A percentile compares a stretch with the other conserved stretches of the same genome.
phyloP scores from a whole-genome alignment of 495 filamentous ascomycete genomes.

The Aspergillus saccharolyticus region DNA sequence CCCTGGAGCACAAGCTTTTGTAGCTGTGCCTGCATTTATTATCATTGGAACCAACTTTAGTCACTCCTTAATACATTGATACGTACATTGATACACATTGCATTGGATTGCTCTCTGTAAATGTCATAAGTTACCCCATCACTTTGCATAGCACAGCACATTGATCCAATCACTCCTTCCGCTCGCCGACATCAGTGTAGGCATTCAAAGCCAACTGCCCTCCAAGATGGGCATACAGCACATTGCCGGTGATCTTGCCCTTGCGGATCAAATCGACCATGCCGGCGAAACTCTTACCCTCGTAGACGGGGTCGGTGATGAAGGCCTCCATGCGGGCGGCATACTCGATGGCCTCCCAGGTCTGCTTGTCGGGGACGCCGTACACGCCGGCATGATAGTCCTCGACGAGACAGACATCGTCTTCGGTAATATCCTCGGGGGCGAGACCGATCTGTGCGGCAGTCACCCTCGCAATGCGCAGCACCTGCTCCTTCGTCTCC shows the following conservation, averaged over 20 bases:
- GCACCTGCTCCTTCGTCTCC: constrained; percentile 52
- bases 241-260: constrained; percentile 53
- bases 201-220: constrained; percentile 60
- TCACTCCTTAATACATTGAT: constrained; percentile 26
- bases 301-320: constrained; percentile 65
- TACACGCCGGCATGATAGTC: constrained; percentile 57
- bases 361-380: constrained; percentile 53
- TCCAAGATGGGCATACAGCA: constrained; percentile 61
- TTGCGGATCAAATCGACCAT: constrained; percentile 58
- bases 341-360: constrained; percentile 57
- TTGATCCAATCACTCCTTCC: constrained; percentile 14
- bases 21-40: constrained; percentile 22
- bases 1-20: constrained; percentile 97
- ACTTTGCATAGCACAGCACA: too few relatives aligned
- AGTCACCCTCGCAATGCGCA: constrained; percentile 56
- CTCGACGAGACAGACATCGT: constrained; percentile 57
- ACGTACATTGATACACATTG: not conserved
- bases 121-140: too few relatives aligned
- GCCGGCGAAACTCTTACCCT: constrained; percentile 62
- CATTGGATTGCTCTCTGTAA: too few relatives aligned
- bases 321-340: constrained; percentile 57
- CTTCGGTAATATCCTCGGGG: constrained; percentile 49
- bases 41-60: constrained; percentile 26
- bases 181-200: constrained; percentile 37
- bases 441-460: constrained; percentile 51